Evolutionary conservation across 139 green algal genomes (phyloP), one percentile per base, ranked within the genome.

Genomic region (Chloropicon primus): DNA sequence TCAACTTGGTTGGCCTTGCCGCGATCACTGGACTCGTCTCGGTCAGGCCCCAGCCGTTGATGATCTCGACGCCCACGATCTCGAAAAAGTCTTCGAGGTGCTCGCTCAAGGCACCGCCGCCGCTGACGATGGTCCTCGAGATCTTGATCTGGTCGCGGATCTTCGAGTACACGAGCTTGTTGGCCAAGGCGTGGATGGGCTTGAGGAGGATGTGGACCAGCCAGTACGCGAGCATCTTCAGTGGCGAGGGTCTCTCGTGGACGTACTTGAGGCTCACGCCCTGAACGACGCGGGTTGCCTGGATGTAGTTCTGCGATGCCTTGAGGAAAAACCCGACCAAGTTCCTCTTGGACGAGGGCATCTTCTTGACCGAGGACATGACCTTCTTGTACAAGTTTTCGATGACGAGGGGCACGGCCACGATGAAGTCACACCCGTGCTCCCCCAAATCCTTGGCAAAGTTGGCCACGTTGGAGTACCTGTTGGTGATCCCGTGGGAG

Each of bases 1-100:
- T 28, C 27, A 71, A 76, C 72, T 28, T 73, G 77, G 22, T 78
- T 24, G 0, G 28, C 1, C 3, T 41, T 62, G 24, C 94, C 2
- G 89, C 87, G 54, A 98, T 90, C 77, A 98, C 94, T 0, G 94
- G 94, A 0, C 85, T 92, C 0, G 91, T 96, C 85, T 98, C 93
- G 1, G 88, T 96, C 2, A 98, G 85, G 22, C 93, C 94, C 86
- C 91, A 98, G 53, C 94, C 94, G 76, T 97, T 98, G 53, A 97
- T 79, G 28, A 98, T 85, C 0, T 81, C 54, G 25, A 98, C 82
- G 0, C 87, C 93, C 1, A 95, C 72, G 22, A 77, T 29, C 84
- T 96, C 92, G 79, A 90, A 98, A 71, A 97, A 98, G 72, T 90
- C 83, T 78, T 98, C 94, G 29, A 98, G 81, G 80, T 96, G 88